These are phyloP conservation scores for Drechslerella coelobrocha DNA, from an alignment of 2,329 filamentous ascomycete genomes.

Conservation along the genomic window DNA sequence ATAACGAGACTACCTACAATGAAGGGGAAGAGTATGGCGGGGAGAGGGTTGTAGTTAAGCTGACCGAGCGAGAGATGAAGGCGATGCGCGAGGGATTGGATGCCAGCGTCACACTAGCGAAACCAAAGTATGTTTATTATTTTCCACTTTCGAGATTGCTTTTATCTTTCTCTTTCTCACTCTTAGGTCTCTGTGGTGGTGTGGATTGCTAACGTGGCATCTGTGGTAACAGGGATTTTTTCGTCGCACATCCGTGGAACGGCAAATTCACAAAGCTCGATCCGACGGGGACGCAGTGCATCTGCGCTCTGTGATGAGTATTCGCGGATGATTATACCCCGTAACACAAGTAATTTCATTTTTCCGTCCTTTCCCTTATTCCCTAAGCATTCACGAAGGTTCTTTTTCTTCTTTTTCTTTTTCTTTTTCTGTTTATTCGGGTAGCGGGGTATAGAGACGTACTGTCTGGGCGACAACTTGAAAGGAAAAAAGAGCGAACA, in stretches of 20 bases:
- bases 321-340: background rate
- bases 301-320: conserved; percentile 30
- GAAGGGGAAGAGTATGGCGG: conserved; percentile 46
- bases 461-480: too few relatives aligned
- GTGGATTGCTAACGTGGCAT: conserved; percentile 11
- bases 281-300: conserved; percentile 49
- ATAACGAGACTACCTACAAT: conserved; percentile 26
- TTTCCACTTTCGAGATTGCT: background rate
- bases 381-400: too few relatives aligned
- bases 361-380: background rate
- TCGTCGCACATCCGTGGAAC: conserved; percentile 44
- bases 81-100: conserved; percentile 44
- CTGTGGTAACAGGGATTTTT: conserved; percentile 34
- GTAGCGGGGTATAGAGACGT: too few relatives aligned
- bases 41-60: conserved; percentile 30
- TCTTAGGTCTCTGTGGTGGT: background rate
- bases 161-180: background rate
- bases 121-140: conserved; percentile 35
- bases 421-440: too few relatives aligned
- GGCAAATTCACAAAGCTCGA: conserved; percentile 41
- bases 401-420: too few relatives aligned
- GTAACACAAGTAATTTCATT: background rate
- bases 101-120: conserved; percentile 39
- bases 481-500: too few relatives aligned
- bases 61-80: conserved; percentile 49